Evolutionary conservation across 495 filamentous ascomycete species (phyloP).

Genomic region (Rostrohypoxylon terebratum): DNA sequence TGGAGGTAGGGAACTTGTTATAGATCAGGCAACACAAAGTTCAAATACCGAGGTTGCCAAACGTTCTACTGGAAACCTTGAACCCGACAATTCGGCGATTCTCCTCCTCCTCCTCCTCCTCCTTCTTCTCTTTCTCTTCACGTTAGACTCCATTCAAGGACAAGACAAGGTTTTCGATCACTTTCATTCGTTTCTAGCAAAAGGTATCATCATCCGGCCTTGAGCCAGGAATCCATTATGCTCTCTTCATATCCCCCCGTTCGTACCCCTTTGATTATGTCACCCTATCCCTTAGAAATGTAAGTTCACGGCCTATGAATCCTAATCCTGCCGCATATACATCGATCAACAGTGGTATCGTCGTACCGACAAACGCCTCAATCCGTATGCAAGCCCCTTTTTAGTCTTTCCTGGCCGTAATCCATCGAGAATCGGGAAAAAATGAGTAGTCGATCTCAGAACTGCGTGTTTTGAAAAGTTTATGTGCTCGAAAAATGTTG

Average conservation of each 20-base stretch:
- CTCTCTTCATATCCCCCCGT: constrained; percentile 7
- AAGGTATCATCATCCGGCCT: constrained; percentile 38
- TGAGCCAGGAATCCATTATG: constrained; percentile 35
- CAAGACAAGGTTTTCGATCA: constrained; percentile 4
- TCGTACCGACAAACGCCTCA: constrained; percentile 39
- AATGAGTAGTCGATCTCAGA: background rate
- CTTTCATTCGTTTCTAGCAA: constrained; percentile 31
- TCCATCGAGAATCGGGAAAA: background rate
- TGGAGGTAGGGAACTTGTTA: constrained; percentile 9
- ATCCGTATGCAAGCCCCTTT: constrained; percentile 31
- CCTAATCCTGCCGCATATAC: constrained; percentile 25
- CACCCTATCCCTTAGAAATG: constrained; percentile 6
- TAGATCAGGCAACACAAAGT: background rate
- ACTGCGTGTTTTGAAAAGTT: background rate
- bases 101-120: background rate
- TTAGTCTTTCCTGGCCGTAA: constrained; percentile 1
- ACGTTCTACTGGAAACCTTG: background rate
- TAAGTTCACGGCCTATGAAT: constrained; percentile 10
- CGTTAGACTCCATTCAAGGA: background rate
- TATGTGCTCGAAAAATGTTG: background rate
- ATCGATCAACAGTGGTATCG: constrained; percentile 32
- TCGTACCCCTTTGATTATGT: background rate
- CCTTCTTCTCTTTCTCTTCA: constrained; percentile 1
- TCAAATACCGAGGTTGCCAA: background rate
- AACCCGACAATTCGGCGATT: background rate